Percentiles rank a stretch among this genome's conserved stretches.
These are phyloP conservation scores for Bryum argenteum DNA, from an alignment of 225 moss, liverwort and hornwort species.

Conservation along the genomic window DNA sequence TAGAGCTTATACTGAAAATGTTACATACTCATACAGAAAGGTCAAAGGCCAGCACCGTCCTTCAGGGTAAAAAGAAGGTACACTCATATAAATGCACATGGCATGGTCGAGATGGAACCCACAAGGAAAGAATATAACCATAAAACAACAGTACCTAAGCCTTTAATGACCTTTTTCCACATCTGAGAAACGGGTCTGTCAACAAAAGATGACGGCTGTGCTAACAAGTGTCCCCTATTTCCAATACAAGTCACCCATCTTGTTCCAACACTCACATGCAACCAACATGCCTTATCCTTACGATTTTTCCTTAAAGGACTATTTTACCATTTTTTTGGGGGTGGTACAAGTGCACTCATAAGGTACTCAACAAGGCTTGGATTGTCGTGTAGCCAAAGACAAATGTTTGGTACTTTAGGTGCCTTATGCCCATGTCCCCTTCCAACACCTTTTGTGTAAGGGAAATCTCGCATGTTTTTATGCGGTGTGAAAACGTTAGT, in stretches of 20 bases:
- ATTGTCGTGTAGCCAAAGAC: slow-evolving; percentile 14
- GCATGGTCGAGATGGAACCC: neutral
- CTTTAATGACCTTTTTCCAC: neutral
- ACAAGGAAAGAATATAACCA: neutral
- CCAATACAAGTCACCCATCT: neutral
- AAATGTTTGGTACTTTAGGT: neutral
- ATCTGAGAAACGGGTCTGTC: neutral
- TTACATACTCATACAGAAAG: too few species aligned
- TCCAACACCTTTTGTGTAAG: too few species aligned
- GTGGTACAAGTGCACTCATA: neutral
- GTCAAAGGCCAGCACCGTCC: too few species aligned
- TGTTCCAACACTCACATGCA: neutral
- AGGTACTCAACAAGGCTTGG: slow-evolving; percentile 4
- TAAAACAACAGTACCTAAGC: neutral
- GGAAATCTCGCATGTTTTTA: too few species aligned
- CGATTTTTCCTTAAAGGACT: too few species aligned
- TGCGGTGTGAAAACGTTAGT: neutral
- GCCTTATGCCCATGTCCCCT: neutral
- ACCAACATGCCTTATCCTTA: neutral
- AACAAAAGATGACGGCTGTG: neutral
- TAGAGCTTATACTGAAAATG: too few species aligned
- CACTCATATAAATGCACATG: neutral
- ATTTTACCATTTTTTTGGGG: neutral
- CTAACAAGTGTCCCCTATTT: neutral
- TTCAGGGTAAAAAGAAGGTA: too few species aligned